Base-by-base conservation (phyloP, 345 rosid genomes). In the Salix caprea region DNA sequence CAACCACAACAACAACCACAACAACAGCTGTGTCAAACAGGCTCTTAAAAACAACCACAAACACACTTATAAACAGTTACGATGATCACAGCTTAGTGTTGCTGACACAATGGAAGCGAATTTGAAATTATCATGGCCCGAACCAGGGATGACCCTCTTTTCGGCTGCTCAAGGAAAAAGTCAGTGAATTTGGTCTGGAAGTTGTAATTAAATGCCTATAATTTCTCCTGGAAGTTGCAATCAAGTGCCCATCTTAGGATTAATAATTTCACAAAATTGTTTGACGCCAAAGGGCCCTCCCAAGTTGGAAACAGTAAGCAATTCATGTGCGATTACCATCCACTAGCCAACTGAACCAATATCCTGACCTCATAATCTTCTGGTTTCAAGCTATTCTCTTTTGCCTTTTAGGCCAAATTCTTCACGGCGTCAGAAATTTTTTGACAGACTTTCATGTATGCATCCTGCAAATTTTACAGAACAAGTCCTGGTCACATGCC, bases 251-350 rank as follows among this genome's bases (percentile, higher is more conserved):
- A 68, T 75, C 83, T 79, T 88, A 78, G 98, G 99, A 85, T 93
- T 96, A 69, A 96, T 83, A 71, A 93, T 92, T 58, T 98, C 99
- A 77, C 97, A 93, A 74, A 96, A 92, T 75, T 96, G 98, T 84
- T 90, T 93, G 86, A 96, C 84, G 23, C 98, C 98, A 50, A 92
- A 93, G n/a, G 99, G 97, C 60, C 99, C 32, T 75, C 99, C 99
- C 87, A 96, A 85, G 85, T 96, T 96, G 69, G 99, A 89, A 34
- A 96, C 96, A 14, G 97, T 90, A 72, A 96, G 7, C 36, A 46
- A 2, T 28, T 28, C 32, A 54, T 54, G 34, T 4, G 10, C 26
- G n/a, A 64, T 16, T 60, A 80, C 12, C 19, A 52, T 13, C 56
- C 56, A 37, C 39, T 44, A 19, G 65, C 54, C 32, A 61, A 42